phyloP scores from a whole-genome alignment of 2,329 filamentous ascomycete species.

The Claviceps pusilla region DNA sequence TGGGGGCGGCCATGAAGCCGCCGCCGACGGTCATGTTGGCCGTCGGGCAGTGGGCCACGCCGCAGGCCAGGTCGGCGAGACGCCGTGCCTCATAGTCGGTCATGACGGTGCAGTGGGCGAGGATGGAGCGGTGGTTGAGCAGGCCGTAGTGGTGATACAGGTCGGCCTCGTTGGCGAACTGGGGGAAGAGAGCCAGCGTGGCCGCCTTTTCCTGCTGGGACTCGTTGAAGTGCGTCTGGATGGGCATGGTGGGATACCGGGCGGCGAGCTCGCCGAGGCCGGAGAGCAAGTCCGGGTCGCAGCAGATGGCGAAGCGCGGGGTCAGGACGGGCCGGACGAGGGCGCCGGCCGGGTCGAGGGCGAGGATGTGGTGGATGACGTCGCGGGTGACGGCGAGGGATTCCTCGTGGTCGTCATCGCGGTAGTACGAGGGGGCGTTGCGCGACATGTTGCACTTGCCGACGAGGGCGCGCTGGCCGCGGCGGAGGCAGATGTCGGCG shows the following conservation, averaged over 20 bases:
- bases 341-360: slow-evolving; percentile 26
- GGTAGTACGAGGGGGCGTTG: slow-evolving; percentile 39
- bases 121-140: slow-evolving; percentile 39
- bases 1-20: slow-evolving; percentile 46
- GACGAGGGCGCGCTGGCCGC: slow-evolving; percentile 44
- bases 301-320: slow-evolving; percentile 47
- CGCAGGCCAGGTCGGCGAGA: slow-evolving; percentile 33
- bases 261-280: slow-evolving; percentile 40
- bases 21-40: slow-evolving; percentile 48
- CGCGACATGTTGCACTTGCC: slow-evolving; percentile 49
- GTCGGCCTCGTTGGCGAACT: slow-evolving; percentile 41
- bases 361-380: slow-evolving; percentile 32
- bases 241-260: slow-evolving; percentile 32
- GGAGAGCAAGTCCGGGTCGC: slow-evolving; percentile 35
- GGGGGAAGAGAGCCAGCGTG: slow-evolving; percentile 40
- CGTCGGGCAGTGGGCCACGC: slow-evolving; percentile 49
- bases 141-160: slow-evolving; percentile 42
- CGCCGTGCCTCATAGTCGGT: slow-evolving; percentile 37
- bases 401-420: slow-evolving; percentile 29
- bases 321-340: slow-evolving; percentile 38
- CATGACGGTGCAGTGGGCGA: slow-evolving; percentile 53
- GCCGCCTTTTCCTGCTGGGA: slow-evolving; percentile 43
- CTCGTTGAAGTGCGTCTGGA: slow-evolving; percentile 57
- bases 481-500: slow-evolving; percentile 34
- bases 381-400: slow-evolving; percentile 34